Evolutionary conservation across 2,329 filamentous ascomycete genomes (phyloP), one percentile per base, ranked within the genome.

Genomic region (Biscogniauxia sp.): DNA sequence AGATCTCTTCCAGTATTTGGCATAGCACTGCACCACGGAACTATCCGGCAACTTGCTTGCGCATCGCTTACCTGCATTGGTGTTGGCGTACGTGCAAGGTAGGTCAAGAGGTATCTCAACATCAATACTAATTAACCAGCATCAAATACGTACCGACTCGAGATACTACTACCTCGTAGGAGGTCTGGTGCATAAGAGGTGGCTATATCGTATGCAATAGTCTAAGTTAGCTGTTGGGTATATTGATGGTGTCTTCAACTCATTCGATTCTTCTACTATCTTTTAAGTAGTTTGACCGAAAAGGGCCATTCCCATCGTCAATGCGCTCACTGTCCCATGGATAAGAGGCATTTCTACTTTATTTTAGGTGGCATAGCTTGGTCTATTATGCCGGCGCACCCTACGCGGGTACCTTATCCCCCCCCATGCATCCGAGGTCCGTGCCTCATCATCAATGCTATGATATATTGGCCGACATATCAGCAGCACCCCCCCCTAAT

Each of bases 381-480:
- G 64, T 49, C 60, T 51, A 59, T 66, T 64, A 67, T 67, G 61
- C 64, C 64, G 65, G 57, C 56, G 41, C 61, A 64, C 57, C 56
- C 62, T 58, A 56, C 56, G n/a, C n/a, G n/a, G 54, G 9, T 54
- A 54, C 58, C 59, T 61, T 55, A 54, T 49, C 63, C 57, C 60
- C 63, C 57, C 60, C 57, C 49, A n/a, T 57, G 50, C 59, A 60
- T 61, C 37, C 58, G 20, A 20, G 52, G 52, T 17, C 52, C 52
- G 55, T 60, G 58, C 57, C 57, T 61, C 61, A 60, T 61, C 61
- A 60, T 53, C 54, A 60, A 54, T 60, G 59, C 58, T 45, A 59
- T 60, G 53, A 53, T 28, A 53, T 26, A 53, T 28, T 25, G 25
- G 25, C 52, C 52, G 25, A 53, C 37, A 45, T 45, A 45, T 45